Evolutionary conservation across 176 grass and related monocot genomes (phyloP), one percentile per base, ranked within the genome.

Genomic region (Carex cristatella): DNA sequence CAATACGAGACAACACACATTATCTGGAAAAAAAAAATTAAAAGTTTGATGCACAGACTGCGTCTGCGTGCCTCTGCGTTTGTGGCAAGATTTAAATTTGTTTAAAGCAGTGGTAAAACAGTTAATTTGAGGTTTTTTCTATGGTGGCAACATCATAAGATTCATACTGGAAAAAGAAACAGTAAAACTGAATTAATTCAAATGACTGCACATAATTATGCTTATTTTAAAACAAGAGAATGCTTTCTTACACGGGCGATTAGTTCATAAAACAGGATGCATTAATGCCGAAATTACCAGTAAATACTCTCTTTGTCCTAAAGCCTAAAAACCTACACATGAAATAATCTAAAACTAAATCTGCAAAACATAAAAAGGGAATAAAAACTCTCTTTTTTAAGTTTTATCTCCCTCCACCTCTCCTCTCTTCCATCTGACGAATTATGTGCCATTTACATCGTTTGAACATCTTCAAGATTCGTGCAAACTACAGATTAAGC

Each of bases 321-420:
- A 90, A 73, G 72, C 80, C 91, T 97, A 88, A 86, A 23, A 23
- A 61, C 59, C 94, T 91, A 93, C 94, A 91, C 91, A 79, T 79
- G 58, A 79, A 57, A 79, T 79, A 79, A 79, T 79, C 27, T 75
- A 79, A 79, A 31, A 30, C 51, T 79, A 79, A 79, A 79, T 53
- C 74, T 58, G 13, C 23, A 23, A 23, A 23, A 23, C 23, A 23
- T 23, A 23, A 23, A 23, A 23, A 23, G 23, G 23, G 23, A 23
- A 23, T 23, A 23, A 23, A 23, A 23, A 23, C 23, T 23, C 33
- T 38, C 14, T 78, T 78, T 23, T 23, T 23, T 23, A 23, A 28
- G 13, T 55, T 32, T 70, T 70, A 10, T n/a, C 33, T 42, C 68
- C 15, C 16, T 71, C 27, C 28, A 16, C 6, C 51, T 55, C 42